These are phyloP conservation scores for Euryodendron excelsum DNA, from an alignment of 148 eudicot species.

Conservation along the genomic window DNA sequence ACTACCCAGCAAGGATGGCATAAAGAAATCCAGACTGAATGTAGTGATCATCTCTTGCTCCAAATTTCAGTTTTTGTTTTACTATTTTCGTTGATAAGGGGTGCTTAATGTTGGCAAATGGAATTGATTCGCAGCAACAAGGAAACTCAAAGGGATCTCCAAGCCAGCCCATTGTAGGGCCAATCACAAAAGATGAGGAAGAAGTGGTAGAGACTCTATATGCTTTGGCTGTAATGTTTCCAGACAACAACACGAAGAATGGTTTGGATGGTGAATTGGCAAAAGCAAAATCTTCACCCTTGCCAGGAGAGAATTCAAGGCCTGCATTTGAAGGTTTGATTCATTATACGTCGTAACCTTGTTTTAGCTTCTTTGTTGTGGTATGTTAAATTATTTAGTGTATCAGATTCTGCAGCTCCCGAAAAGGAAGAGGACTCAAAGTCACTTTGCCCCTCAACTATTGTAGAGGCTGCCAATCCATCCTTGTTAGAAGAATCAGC, in stretches of 20 bases:
- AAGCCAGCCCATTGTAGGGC: conserved; percentile 20
- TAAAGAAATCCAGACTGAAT: conserved; percentile 38
- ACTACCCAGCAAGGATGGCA: conserved; percentile 22
- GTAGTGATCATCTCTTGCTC: conserved; percentile 17
- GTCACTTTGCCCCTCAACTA: conserved; percentile 15
- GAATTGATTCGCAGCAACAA: conserved; percentile 30
- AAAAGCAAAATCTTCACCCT: conserved; percentile 20
- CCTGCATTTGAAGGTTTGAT: conserved; percentile 35
- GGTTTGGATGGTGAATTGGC: conserved; percentile 20
- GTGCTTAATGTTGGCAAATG: not conserved
- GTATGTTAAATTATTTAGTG: not conserved
- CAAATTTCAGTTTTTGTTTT: not conserved
- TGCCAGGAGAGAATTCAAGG: conserved; percentile 15
- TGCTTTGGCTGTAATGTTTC: conserved; percentile 59
- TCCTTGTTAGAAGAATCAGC: conserved; percentile 19
- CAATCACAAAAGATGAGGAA: conserved; percentile 69
- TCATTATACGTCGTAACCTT: not conserved
- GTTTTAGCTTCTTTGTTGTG: conserved; percentile 1
- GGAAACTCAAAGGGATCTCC: conserved; percentile 13
- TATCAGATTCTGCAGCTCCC: conserved; percentile 6
- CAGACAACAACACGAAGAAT: conserved; percentile 23
- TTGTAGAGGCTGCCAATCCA: conserved; percentile 10
- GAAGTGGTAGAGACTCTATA: conserved; percentile 78
- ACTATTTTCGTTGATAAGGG: not conserved
- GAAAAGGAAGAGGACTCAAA: conserved; percentile 28